Evolutionary conservation across 208 protist species (phyloP).

Genomic region (Acanthamoeba royreba): DNA sequence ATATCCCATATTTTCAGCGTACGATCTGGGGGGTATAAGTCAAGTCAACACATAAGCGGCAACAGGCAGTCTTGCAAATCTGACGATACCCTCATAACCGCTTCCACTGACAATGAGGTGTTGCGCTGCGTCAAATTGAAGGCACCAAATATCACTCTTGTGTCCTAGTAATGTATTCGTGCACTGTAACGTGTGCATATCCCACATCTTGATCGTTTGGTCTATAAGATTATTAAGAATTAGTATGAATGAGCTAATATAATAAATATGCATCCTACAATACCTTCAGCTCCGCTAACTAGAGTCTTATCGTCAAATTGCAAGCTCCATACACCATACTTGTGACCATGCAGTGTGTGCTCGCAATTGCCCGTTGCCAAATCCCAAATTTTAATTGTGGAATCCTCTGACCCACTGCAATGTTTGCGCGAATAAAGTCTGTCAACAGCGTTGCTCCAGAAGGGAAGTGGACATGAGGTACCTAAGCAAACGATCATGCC

Average conservation of each 20-base stretch:
- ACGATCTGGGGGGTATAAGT: neutral
- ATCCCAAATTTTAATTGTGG: neutral
- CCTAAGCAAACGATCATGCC: slow-evolving; percentile 18
- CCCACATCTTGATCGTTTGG: slow-evolving; percentile 22
- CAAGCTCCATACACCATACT: neutral
- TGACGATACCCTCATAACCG: neutral
- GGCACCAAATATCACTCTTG: neutral
- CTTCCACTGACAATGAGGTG: neutral
- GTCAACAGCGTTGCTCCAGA: too few relatives aligned
- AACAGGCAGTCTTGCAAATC: neutral
- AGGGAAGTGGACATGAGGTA: too few relatives aligned
- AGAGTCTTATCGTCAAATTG: neutral
- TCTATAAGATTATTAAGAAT: neutral
- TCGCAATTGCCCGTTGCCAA: neutral
- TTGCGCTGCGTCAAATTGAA: neutral
- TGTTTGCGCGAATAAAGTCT: neutral
- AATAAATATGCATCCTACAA: neutral
- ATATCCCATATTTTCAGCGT: slow-evolving; percentile 19
- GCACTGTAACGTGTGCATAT: neutral
- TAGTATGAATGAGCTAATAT: neutral
- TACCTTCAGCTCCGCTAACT: neutral
- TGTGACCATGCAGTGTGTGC: neutral
- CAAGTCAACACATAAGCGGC: neutral
- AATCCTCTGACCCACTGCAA: slow-evolving; percentile 3
- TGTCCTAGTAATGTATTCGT: neutral